phyloP scores from a whole-genome alignment of 352 stramenopile species.

The Pythium apleroticum region DNA sequence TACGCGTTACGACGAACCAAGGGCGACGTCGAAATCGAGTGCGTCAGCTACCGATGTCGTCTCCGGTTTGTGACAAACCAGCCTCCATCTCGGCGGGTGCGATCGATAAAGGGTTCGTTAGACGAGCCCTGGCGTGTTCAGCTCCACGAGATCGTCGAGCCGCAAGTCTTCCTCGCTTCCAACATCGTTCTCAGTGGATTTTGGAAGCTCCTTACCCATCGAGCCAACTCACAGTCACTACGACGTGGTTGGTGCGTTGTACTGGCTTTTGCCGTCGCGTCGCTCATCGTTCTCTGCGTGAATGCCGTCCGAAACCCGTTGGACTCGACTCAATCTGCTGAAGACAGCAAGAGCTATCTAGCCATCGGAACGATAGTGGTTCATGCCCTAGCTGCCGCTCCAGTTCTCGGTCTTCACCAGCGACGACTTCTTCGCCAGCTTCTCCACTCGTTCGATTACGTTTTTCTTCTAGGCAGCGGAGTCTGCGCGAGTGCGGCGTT shows the following conservation, averaged over 20 bases:
- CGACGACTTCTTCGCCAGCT: not conserved
- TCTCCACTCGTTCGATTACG: not conserved
- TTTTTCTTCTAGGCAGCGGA: not conserved
- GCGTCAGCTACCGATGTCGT: constrained; percentile 1
- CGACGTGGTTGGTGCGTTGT: not conserved
- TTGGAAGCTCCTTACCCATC: not conserved
- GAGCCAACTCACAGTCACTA: not conserved
- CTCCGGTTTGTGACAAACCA: not conserved
- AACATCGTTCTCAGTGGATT: not conserved
- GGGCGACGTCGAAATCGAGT: not conserved
- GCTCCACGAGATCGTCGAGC: constrained; percentile 1
- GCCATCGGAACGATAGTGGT: not conserved
- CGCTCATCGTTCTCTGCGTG: not conserved
- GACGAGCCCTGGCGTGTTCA: not conserved
- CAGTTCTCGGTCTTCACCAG: not conserved
- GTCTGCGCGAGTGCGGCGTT: not conserved
- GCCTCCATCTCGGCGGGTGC: not conserved
- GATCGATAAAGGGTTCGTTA: not conserved
- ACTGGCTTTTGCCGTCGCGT: not conserved
- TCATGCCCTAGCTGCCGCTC: not conserved
- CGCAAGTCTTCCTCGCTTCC: not conserved
- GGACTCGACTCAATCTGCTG: not conserved
- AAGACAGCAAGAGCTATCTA: not conserved
- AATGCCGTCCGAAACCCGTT: not conserved
- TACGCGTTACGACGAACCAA: constrained; percentile 1